These are phyloP conservation scores for Ceratocystis diversiconidia DNA, from an alignment of 2,329 filamentous ascomycete species.

Conservation along the genomic window DNA sequence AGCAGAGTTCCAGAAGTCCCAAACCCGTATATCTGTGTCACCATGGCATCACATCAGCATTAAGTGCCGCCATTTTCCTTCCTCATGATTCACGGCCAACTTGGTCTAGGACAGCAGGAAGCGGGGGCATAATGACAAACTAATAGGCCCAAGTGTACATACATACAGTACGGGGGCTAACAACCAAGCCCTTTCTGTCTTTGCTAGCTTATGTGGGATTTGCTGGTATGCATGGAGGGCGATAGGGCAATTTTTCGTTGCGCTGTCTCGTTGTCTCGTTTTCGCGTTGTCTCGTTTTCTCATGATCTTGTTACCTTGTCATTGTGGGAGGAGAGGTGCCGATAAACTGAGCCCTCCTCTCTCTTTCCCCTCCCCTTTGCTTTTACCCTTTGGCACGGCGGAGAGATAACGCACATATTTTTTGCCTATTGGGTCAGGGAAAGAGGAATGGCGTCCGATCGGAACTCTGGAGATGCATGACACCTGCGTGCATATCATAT, in stretches of 20 bases:
- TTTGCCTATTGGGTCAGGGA: neutral
- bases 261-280: neutral
- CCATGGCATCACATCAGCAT: neutral
- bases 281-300: neutral
- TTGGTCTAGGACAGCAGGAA: neutral
- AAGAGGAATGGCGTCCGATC: too few species aligned
- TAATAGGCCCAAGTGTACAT: too few species aligned
- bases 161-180: too few species aligned
- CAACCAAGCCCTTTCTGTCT: neutral
- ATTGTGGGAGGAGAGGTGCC: too few species aligned
- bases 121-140: neutral
- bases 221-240: neutral
- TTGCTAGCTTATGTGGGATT: neutral
- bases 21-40: slow-evolving; percentile 2
- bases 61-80: neutral
- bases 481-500: too few species aligned
- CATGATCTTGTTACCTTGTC: neutral
- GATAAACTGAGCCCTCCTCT: neutral
- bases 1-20: neutral
- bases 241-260: neutral
- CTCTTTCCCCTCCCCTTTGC: neutral
- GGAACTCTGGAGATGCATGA: too few species aligned
- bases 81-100: neutral
- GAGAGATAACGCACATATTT: neutral
- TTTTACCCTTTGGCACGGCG: neutral